Percentiles rank a stretch among this genome's conserved stretches.
phyloP scores from a whole-genome alignment of 2,329 filamentous ascomycete species.

The Microsporum audouinii region DNA sequence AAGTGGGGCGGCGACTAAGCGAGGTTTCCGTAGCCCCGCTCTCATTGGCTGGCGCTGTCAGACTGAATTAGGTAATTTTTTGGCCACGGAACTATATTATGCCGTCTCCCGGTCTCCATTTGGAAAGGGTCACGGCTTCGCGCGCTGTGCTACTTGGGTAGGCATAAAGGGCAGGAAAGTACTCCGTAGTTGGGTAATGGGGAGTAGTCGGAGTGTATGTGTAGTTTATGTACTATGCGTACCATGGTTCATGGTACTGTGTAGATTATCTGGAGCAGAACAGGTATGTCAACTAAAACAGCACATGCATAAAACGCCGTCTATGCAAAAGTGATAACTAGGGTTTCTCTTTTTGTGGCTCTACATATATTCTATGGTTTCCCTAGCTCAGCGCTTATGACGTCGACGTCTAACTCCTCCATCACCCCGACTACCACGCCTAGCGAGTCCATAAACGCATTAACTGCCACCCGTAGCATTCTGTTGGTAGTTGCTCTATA shows the following conservation, averaged over 20 bases:
- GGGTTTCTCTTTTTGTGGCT: neutral
- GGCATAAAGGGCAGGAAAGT: neutral
- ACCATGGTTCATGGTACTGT: no score
- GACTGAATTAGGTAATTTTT: neutral
- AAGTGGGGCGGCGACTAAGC: conserved; percentile 12
- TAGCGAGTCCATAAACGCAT: conserved; percentile 88
- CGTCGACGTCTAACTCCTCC: conserved; percentile 78
- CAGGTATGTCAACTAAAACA: no score
- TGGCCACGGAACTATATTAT: neutral
- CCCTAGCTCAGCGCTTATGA: conserved; percentile 37
- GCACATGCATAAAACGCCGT: neutral
- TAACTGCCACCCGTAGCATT: conserved; percentile 91
- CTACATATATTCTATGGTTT: neutral
- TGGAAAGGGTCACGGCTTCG: neutral
- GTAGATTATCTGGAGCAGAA: no score
- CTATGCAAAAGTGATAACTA: neutral
- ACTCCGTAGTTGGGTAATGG: neutral
- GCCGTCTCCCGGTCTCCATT: neutral
- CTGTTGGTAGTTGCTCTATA: conserved; percentile 88
- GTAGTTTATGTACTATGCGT: no score
- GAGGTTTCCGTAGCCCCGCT: neutral
- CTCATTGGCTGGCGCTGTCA: conserved; percentile 8
- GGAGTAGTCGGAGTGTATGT: neutral
- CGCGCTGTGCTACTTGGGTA: neutral
- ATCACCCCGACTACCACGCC: conserved; percentile 78